A percentile compares a stretch with the other conserved stretches of the same genome.
phyloP scores from a whole-genome alignment of 1,284 basidiomycete species.

The Sanguinoderma infundibulare region DNA sequence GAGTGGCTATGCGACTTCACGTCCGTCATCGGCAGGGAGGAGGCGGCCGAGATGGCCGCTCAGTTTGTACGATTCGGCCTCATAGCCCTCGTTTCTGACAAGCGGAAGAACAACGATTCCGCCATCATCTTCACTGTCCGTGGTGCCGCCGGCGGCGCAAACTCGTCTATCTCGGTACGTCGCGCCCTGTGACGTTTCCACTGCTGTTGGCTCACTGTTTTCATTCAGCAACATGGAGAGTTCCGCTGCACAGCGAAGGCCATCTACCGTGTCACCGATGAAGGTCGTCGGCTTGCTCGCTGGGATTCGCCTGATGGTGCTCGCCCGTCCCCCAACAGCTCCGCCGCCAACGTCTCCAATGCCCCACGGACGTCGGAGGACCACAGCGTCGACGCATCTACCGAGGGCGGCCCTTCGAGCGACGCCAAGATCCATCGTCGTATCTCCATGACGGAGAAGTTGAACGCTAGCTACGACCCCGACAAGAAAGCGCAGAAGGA shows the following conservation, averaged over 20 bases:
- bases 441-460: slow-evolving; percentile 77
- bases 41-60: slow-evolving; percentile 96
- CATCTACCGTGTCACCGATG: slow-evolving; percentile 92
- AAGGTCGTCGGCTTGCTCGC: slow-evolving; percentile 83
- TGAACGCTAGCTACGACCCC: slow-evolving; percentile 63
- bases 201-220: slow-evolving; percentile 11
- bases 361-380: slow-evolving; percentile 48
- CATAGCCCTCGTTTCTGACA: slow-evolving; percentile 86
- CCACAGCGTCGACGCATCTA: slow-evolving; percentile 42
- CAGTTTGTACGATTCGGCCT: slow-evolving; percentile 97
- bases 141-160: slow-evolving; percentile 75
- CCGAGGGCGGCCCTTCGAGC: slow-evolving; percentile 40
- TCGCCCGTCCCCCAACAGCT: slow-evolving; percentile 66
- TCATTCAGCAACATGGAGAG: slow-evolving; percentile 82
- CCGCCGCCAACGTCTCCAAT: slow-evolving; percentile 59
- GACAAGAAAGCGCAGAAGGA: slow-evolving; percentile 71
- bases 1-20: slow-evolving; percentile 99
- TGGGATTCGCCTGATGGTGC: slow-evolving; percentile 64
- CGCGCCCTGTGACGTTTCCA: background rate
- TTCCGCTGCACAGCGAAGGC: slow-evolving; percentile 95
- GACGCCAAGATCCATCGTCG: slow-evolving; percentile 79
- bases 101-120: slow-evolving; percentile 86
- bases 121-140: slow-evolving; percentile 90
- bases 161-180: slow-evolving; percentile 75
- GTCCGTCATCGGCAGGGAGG: slow-evolving; percentile 94